phyloP scores from a whole-genome alignment of 2,329 filamentous ascomycete genomes.

The Arachnomyces sp. region DNA sequence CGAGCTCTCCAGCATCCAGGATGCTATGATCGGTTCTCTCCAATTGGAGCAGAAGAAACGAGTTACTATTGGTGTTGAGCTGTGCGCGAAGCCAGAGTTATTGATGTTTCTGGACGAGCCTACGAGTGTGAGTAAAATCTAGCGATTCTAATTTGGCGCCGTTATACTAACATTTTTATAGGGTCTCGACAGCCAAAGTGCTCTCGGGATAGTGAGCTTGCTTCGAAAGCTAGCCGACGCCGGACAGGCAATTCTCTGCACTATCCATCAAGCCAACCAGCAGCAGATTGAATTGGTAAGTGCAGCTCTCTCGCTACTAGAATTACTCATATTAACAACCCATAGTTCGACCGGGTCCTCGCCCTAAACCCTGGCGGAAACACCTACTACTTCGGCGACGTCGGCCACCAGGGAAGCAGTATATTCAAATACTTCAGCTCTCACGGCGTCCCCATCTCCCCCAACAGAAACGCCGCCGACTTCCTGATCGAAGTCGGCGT shows the following conservation, averaged over 20 bases:
- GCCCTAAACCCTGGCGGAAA: constrained; percentile 57
- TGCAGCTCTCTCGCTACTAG: neutral
- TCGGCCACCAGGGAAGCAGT: constrained; percentile 53
- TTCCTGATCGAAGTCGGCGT: constrained; percentile 54
- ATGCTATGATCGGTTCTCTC: constrained; percentile 53
- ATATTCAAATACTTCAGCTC: constrained; percentile 58
- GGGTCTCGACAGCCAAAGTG: constrained; percentile 57
- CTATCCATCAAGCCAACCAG: constrained; percentile 60
- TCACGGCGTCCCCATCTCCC: constrained; percentile 52
- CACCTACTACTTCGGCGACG: constrained; percentile 60
- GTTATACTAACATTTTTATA: constrained; percentile 39
- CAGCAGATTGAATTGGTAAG: constrained; percentile 44
- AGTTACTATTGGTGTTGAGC: constrained; percentile 60
- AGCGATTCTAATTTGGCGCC: neutral
- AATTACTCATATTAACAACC: constrained; percentile 6
- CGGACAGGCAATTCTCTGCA: constrained; percentile 59
- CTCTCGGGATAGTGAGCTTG: constrained; percentile 55
- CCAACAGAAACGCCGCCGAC: constrained; percentile 52
- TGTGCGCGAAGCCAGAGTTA: constrained; percentile 56
- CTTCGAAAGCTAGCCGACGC: constrained; percentile 53
- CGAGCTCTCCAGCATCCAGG: constrained; percentile 51
- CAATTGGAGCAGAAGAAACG: constrained; percentile 60
- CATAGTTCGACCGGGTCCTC: constrained; percentile 60
- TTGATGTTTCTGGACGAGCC: constrained; percentile 61
- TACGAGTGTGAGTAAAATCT: constrained; percentile 45